Conservation (phyloP, 2,329 filamentous ascomycete genomes). For the Colletotrichum trifolii region DNA sequence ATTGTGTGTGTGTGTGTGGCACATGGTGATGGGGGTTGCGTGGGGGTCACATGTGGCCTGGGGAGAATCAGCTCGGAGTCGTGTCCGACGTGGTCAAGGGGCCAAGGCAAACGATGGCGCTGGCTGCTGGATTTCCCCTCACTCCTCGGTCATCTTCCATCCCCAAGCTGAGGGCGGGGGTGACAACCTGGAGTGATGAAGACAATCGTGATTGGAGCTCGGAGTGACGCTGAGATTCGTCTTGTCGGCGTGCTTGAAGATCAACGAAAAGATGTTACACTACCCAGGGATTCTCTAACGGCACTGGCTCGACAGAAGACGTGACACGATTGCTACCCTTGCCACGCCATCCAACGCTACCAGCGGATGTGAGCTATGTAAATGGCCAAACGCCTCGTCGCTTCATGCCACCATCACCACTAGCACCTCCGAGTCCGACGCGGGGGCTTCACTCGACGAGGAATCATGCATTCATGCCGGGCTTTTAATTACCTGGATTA, state of each 20-base stretch:
- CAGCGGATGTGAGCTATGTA: too few species aligned
- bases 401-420: too few species aligned
- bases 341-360: too few species aligned
- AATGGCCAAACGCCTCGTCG: too few species aligned
- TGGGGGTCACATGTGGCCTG: slow-evolving; percentile 1
- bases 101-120: not conserved
- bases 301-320: too few species aligned
- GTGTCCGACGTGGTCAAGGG: slow-evolving; percentile 5
- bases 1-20: too few species aligned
- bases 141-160: slow-evolving; percentile 26
- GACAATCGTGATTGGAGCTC: slow-evolving; percentile 9
- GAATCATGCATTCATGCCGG: not conserved
- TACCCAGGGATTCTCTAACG: too few species aligned
- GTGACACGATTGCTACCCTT: too few species aligned
- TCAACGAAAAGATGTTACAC: too few species aligned
- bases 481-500: not conserved
- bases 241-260: too few species aligned
- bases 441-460: not conserved
- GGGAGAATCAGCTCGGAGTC: slow-evolving; percentile 3
- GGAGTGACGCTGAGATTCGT: too few species aligned
- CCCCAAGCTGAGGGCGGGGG: slow-evolving; percentile 6
- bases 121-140: slow-evolving; percentile 21
- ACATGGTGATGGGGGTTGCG: not conserved
- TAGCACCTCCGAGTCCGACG: not conserved
- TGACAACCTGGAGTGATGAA: not conserved